These are phyloP conservation scores for Salvia hispanica DNA, from an alignment of 257 asterid genomes.

Conservation along the genomic window DNA sequence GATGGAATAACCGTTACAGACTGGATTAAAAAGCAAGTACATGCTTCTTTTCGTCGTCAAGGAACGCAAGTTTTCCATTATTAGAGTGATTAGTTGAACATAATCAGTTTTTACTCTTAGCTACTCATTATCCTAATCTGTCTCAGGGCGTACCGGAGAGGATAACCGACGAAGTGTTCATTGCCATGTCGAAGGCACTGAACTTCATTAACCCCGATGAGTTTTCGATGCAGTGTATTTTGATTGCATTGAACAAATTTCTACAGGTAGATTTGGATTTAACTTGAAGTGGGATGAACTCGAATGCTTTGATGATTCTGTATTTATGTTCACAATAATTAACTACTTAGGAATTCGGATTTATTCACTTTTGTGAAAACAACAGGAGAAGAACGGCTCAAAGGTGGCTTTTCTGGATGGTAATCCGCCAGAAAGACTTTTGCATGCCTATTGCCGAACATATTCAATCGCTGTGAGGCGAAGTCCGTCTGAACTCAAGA, in stretches of 20 bases:
- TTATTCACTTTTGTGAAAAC: slow-evolving; percentile 14
- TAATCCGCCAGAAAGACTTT: slow-evolving; percentile 96
- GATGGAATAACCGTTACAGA: slow-evolving; percentile 88
- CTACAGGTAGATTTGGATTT: slow-evolving; percentile 57
- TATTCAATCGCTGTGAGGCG: slow-evolving; percentile 74
- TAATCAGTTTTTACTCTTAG: neutral
- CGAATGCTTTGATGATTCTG: neutral
- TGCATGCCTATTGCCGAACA: slow-evolving; percentile 93
- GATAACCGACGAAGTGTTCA: slow-evolving; percentile 84
- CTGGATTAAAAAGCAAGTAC: slow-evolving; percentile 93
- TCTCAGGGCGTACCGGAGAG: slow-evolving; percentile 92
- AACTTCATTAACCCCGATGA: slow-evolving; percentile 97
- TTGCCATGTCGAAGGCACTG: slow-evolving; percentile 99
- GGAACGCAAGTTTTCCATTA: neutral
- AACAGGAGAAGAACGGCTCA: slow-evolving; percentile 95
- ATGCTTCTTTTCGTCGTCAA: slow-evolving; percentile 30
- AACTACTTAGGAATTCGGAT: neutral
- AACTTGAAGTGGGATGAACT: neutral
- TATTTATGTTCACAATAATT: neutral
- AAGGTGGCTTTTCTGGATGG: slow-evolving; percentile 99
- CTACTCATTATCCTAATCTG: slow-evolving; percentile 8
- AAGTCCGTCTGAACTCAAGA: slow-evolving; percentile 75
- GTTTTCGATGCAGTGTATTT: slow-evolving; percentile 93
- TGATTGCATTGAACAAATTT: slow-evolving; percentile 94
- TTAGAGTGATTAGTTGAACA: slow-evolving; percentile 18